A percentile compares a stretch with the other conserved stretches of the same genome.
Conservation (phyloP, 140 eudicot species). For the Bidens hawaiensis region DNA sequence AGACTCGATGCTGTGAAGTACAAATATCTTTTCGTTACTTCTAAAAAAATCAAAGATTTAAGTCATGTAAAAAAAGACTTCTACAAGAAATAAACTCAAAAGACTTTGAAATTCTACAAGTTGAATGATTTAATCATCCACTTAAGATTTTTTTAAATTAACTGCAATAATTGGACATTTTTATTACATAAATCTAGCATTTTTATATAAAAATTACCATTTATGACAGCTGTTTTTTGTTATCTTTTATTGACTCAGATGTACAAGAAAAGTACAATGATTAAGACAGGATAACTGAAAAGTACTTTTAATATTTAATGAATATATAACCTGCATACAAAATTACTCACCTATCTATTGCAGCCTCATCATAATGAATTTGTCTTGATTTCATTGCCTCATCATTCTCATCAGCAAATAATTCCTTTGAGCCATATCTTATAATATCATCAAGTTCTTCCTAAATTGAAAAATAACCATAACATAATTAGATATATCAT, state of each 20-base stretch:
- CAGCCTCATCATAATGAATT: slow-evolving; percentile 94
- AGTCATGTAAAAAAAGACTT: neutral
- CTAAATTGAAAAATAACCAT: slow-evolving; percentile 34
- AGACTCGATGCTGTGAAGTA: too few relatives aligned
- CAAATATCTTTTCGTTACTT: neutral
- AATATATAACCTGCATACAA: neutral
- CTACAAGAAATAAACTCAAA: neutral
- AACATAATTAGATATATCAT: neutral
- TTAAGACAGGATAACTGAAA: neutral
- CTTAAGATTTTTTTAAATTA: neutral
- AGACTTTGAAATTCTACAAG: neutral
- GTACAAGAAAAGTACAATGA: neutral
- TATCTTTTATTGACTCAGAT: neutral
- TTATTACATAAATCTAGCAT: neutral
- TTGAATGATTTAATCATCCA: neutral
- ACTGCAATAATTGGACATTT: neutral
- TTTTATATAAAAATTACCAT: neutral
- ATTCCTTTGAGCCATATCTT: slow-evolving; percentile 92
- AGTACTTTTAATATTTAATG: neutral
- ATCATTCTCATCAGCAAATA: slow-evolving; percentile 93
- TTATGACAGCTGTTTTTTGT: neutral
- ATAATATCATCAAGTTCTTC: slow-evolving; percentile 98
- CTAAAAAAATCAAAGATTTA: neutral
- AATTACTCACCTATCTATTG: slow-evolving; percentile 67
- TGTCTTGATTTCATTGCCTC: slow-evolving; percentile 93